Base-by-base conservation (phyloP, 495 filamentous ascomycete species). In the Chaetomium fimeti region DNA sequence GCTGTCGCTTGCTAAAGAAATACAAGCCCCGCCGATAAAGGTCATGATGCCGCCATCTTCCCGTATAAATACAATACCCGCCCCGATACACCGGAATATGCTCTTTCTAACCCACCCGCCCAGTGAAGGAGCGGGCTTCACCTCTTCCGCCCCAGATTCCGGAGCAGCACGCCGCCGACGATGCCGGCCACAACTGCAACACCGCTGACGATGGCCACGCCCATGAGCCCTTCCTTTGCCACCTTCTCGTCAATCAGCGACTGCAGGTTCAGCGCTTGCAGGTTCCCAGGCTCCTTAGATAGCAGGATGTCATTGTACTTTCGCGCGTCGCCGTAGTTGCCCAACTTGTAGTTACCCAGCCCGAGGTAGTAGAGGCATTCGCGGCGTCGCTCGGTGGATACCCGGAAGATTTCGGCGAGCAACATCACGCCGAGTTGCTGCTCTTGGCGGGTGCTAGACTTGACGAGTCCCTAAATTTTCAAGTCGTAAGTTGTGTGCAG, bases 301-400 rank as follows among this genome's bases (percentile, higher is more conserved):
- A 98, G 78, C 59, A 98, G 80, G 20, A 91, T 79, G 65, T 98
- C 94, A 74, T 98, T 98, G 80, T 97, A 98, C 74, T 88, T 83
- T 68, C 93, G 83, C 49, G 94, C 93, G 74, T 98, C 93, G 29
- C 87, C 92, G 73, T 96, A 98, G 81, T 97, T 98, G 45, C 94
- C 95, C 11, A 98, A 86, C 79, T 96, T 96, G 86, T 92, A 98
- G 79, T 98, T 95, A 57, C 94, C 94, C 25, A 98, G 83, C 15
- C 91, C 94, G 15, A 98, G 85, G 76, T 98, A 98, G 81, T 97
- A 98, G 32, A 98, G 89, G 74, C 94, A 98, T 83, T 98, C 94
- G 61, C 94, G 88, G 63, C 95, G 88, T 63, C 94, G 89, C 70
- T 98, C 94, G 52, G 89, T 90, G 20, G 91, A 89, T 48, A 85